Base-by-base conservation (phyloP, 148 eudicot genomes). In the Dianthus caryophyllus region DNA sequence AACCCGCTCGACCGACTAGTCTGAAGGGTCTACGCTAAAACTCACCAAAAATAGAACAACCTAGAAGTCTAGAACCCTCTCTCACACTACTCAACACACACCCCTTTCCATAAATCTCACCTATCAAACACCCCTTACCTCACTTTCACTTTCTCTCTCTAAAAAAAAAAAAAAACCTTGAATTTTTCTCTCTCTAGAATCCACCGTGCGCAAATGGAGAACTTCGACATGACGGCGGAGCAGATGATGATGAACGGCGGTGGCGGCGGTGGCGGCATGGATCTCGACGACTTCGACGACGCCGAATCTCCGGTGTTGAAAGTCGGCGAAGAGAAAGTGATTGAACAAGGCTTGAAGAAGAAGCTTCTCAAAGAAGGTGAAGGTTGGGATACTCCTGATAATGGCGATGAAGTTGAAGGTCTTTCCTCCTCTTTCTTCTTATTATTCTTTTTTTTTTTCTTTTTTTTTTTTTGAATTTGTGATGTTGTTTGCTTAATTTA, bases 381-480 rank as follows among this genome's bases (percentile, higher is more conserved):
- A 25, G 91, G 90, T 5, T 93, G 93, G 93, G 95, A 93, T 9
- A 85, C 82, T 69, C 98, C 98, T 26, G 96, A 93, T 11, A 74
- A 53, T 69, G 96, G 98, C 69, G 96, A 93, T 21, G 98, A 93
- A 81, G 96, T 93, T 8, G 78, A 89, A 85, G 98, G 98, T 93
- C 8, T 33, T 33, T 33, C 8, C 39, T 33, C 8, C 39, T 33
- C 8, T 2, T 33, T 3, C 39, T 33, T 33, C 39, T 33, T 33
- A 33, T 8, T 33, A 33, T 8, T 33, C 8, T 33, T 1, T 41
- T 9, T 1, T 41, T 41, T 41, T 5, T 41, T 1, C 10, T 41
- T 9, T 13, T 41, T 41, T 4, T 41, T 41, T 41, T 9, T 4
- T 6, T 4, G 1, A 41, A 4, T 41, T 9, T 4, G 10, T 3